A percentile compares a stretch with the other conserved stretches of the same genome.
Evolutionary conservation across 768 basidiomycete genomes (phyloP).

Genomic region (Russula virescens): DNA sequence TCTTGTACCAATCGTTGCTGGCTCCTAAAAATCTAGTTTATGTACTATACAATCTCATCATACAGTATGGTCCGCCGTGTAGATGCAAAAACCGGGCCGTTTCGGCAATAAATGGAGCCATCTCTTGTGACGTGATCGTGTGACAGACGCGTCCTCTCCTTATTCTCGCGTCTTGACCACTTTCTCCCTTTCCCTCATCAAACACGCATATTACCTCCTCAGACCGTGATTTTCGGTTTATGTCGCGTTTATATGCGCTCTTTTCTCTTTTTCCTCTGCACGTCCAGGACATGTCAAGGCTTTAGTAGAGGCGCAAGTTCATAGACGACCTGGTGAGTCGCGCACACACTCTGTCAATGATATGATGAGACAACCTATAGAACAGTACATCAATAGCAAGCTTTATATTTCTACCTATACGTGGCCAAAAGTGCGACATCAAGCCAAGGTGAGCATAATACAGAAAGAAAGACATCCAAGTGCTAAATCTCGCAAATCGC

Average conservation of each 20-base stretch:
- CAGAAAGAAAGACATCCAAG: not conserved
- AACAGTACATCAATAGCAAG: slow-evolving; percentile 12
- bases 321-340: not conserved
- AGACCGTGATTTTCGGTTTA: no score
- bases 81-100: no score
- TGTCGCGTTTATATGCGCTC: not conserved
- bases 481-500: not conserved
- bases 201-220: not conserved
- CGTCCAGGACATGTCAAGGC: not conserved
- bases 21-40: no score
- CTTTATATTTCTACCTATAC: slow-evolving; percentile 12
- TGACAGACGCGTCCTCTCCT: slow-evolving; percentile 3
- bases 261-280: not conserved
- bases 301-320: not conserved
- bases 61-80: no score
- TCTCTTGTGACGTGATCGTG: not conserved
- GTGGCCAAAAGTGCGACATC: not conserved
- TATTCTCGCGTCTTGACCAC: no score
- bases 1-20: no score
- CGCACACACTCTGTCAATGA: not conserved
- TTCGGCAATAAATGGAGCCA: no score
- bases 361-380: not conserved
- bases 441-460: not conserved
- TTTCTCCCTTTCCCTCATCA: not conserved
- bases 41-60: no score